Base-by-base conservation (phyloP, 1,284 basidiomycete genomes). In the Trametes hirsuta region DNA sequence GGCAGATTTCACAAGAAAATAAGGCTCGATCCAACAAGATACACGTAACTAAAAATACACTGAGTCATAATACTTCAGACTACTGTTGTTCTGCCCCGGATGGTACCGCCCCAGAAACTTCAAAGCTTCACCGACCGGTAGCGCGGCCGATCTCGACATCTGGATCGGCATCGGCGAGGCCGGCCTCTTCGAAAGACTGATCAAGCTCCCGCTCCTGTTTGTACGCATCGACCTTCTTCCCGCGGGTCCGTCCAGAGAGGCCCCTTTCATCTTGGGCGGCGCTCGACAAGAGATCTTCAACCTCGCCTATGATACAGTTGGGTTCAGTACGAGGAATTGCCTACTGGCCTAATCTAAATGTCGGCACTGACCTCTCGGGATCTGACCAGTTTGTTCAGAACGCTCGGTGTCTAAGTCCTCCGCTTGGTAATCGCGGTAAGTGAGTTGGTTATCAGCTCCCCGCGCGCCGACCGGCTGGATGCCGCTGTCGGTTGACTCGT, bases 171-270 rank as follows among this genome's bases (percentile, higher is more conserved):
- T 59, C 49, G 24, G 25, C 40, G 34, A 69, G 14, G 5, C 67
- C 70, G 6, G 55, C 52, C 49, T 72, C 62, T 4, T 67, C 65
- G 36, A 67, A 46, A 2, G 45, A 47, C 10, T 55, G 44, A 54
- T 71, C 72, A 11, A 72, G 18, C 18, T 69, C 62, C 25, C 67
- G 65, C 59, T 73, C 72, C 53, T 74, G 71, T 58, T 69, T 67
- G 62, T 49, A 74, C 0, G 69, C 68, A 39, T 72, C 72, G 34
- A 67, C 67, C 55, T 66, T 66, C 34, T 50, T 62, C 4, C 69
- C 68, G 35, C 68, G 69, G 8, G 70, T 73, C 52, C 61, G 47
- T 8, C 62, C 66, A 2, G 53, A 35, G 21, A 71, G 63, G 46
- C 64, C 61, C 10, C 61, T 53, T 59, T 70, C 70, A 2, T 68